phyloP scores from a whole-genome alignment of 495 filamentous ascomycete genomes.

The Xylaria bambusicola region DNA sequence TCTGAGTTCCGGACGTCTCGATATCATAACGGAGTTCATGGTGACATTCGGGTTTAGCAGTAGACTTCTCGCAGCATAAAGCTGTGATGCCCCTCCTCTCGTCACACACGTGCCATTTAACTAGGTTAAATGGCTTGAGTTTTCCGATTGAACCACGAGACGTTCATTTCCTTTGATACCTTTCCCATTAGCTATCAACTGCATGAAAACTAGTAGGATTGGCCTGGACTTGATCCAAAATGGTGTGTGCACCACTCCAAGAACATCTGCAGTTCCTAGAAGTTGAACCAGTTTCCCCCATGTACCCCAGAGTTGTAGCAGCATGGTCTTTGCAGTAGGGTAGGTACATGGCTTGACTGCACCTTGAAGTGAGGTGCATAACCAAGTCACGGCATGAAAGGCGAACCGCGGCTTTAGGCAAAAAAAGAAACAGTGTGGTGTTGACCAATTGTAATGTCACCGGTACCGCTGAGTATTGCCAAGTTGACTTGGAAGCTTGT shows the following conservation, averaged over 20 bases:
- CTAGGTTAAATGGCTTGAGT: neutral
- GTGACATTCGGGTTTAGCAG: neutral
- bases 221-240: slow-evolving; percentile 1
- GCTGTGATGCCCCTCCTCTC: neutral
- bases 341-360: slow-evolving; percentile 4
- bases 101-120: neutral
- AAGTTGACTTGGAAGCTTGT: neutral
- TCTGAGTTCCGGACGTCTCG: neutral
- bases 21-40: no score
- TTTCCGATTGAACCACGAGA: neutral
- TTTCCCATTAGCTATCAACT: neutral
- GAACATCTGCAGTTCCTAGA: slow-evolving; percentile 12
- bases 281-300: no score
- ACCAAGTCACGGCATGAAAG: slow-evolving; percentile 20
- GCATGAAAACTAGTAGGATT: slow-evolving; percentile 1
- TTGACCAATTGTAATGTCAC: slow-evolving; percentile 7
- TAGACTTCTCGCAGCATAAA: neutral
- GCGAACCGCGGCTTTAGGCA: slow-evolving; percentile 20
- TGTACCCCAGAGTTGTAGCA: neutral
- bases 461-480: neutral
- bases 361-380: slow-evolving; percentile 21
- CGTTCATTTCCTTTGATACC: neutral
- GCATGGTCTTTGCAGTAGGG: neutral
- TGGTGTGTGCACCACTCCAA: neutral
- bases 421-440: slow-evolving; percentile 19